These are phyloP conservation scores for Verticillium nubilum DNA, from an alignment of 2,329 filamentous ascomycete species.

Conservation along the genomic window DNA sequence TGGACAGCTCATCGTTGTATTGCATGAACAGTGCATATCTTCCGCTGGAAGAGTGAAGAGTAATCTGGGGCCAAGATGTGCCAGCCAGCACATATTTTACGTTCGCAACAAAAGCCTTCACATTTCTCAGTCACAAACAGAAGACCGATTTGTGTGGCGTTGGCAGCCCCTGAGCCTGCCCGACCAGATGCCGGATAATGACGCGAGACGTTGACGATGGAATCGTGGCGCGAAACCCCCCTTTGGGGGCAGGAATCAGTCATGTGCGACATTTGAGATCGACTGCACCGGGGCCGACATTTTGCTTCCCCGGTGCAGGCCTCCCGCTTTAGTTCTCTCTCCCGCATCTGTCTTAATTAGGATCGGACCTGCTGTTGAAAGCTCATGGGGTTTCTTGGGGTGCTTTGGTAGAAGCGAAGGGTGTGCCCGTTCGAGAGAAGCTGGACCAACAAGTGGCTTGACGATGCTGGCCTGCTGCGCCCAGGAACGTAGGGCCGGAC, in stretches of 20 bases:
- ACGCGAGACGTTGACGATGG: background rate
- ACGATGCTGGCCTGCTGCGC: background rate
- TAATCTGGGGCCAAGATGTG: background rate
- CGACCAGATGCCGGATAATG: too few species aligned
- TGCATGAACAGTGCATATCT: background rate
- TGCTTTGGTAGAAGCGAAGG: background rate
- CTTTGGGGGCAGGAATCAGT: background rate
- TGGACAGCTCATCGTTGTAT: background rate
- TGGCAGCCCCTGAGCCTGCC: background rate
- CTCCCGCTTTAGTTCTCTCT: background rate
- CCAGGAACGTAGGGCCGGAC: background rate
- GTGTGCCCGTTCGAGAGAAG: background rate
- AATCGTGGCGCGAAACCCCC: background rate
- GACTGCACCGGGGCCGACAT: background rate
- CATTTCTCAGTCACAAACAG: background rate
- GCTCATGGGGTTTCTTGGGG: background rate
- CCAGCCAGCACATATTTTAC: background rate
- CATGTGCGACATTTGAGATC: background rate
- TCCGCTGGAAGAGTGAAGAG: background rate
- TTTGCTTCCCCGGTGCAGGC: background rate
- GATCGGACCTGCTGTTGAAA: background rate
- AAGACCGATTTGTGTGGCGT: too few species aligned
- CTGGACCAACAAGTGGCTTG: background rate
- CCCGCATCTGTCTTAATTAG: background rate
- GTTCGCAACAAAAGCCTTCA: background rate